Conservation (phyloP, 2,329 filamentous ascomycete species). For the Huntiella decipiens region DNA sequence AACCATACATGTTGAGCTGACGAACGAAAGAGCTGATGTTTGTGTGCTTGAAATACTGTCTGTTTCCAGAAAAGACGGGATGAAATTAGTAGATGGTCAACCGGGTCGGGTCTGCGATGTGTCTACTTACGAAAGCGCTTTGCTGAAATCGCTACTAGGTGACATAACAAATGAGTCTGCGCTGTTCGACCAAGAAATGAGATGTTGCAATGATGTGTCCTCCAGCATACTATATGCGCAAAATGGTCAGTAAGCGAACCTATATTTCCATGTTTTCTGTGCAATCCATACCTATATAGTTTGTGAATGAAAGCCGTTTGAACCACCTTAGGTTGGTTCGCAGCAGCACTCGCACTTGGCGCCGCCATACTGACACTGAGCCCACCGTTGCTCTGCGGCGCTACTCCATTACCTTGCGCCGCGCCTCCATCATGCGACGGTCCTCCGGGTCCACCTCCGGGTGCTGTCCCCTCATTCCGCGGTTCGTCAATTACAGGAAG, state of each 20-base stretch:
- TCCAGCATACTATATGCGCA: slow-evolving; percentile 64
- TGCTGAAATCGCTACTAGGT: slow-evolving; percentile 90
- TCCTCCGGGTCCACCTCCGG: no score
- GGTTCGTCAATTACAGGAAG: slow-evolving; percentile 7
- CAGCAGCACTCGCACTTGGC: slow-evolving; percentile 46
- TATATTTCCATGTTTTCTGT: no score
- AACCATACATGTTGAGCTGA: slow-evolving; percentile 98
- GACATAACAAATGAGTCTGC: slow-evolving; percentile 99
- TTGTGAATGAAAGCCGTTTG: slow-evolving; percentile 99
- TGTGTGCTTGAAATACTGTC: slow-evolving; percentile 98
- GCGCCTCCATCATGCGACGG: neutral
- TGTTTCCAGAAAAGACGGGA: slow-evolving; percentile 19
- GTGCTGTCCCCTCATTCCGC: neutral
- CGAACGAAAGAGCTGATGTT: slow-evolving; percentile 98
- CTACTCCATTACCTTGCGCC: slow-evolving; percentile 5
- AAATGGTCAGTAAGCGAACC: slow-evolving; percentile 14
- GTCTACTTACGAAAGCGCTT: slow-evolving; percentile 72
- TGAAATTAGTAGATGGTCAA: neutral
- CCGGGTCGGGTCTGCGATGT: neutral
- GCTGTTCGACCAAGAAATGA: slow-evolving; percentile 88
- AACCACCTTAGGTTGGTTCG: slow-evolving; percentile 90
- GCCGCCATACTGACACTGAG: slow-evolving; percentile 27
- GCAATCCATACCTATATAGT: slow-evolving; percentile 59
- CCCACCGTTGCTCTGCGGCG: slow-evolving; percentile 16
- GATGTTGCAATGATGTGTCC: slow-evolving; percentile 75